Evolutionary conservation across 1,284 basidiomycete species (phyloP), one percentile per base, ranked within the genome.

Genomic region (Ustilago tritici): DNA sequence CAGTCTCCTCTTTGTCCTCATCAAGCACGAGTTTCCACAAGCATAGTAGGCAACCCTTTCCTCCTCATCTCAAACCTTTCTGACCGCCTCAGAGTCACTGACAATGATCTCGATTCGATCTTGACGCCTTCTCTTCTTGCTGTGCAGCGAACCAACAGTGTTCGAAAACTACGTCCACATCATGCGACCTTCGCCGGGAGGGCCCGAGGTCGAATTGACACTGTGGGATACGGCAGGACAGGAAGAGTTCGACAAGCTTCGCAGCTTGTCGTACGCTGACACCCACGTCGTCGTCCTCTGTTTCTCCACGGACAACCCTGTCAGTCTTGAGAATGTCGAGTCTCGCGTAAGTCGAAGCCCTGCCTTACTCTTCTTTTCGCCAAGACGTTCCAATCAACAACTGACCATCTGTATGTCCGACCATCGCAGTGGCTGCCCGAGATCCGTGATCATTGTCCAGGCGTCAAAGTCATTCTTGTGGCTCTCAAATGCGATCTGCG

Each of bases 141-240:
- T 2, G 4, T 15, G 19, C 15, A 70, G 67, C 63, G 85, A 87
- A 70, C 86, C 85, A 11, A 86, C 86, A 15, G 84, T 87, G 0
- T 86, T 87, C 78, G 94, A 96, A 87, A 95, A 95, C 88, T 95
- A 95, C 82, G 93, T 95, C 7, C 93, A 95, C 84, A 23, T 60
- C 34, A 57, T 76, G 36, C 65, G 65, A 19, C 63, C 63, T 5
- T 41, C 60, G 31, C 93, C 95, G 1, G 19, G 28, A 67, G 93
- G 93, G 38, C 92, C 93, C 78, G 85, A 90, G 23, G 91, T 98
- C 12, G 95, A 98, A 84, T 88, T 98, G 56, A 94, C 93, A 82
- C 85, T 98, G 67, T 98, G 95, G 95, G 96, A 98, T 86, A 98
- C 95, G 47, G 95, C 95, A 43, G 95, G 94, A 31, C 95, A 97